A percentile compares a stretch with the other conserved stretches of the same genome.
phyloP scores from a whole-genome alignment of 129 eudicot genomes.

The Tagetes erecta region DNA sequence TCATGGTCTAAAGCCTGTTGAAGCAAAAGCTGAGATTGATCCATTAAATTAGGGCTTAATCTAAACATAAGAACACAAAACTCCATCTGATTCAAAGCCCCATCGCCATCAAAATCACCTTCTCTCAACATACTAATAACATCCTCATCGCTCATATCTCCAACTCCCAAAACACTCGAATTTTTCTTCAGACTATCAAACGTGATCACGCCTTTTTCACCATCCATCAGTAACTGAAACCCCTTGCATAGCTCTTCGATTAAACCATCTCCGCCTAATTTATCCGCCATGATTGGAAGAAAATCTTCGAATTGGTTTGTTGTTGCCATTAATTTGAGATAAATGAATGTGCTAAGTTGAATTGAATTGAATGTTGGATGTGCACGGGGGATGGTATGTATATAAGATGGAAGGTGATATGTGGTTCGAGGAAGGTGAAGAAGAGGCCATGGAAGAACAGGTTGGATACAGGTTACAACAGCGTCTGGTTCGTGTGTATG shows the following conservation, averaged over 20 bases:
- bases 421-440: not conserved
- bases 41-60: conserved; percentile 73
- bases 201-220: conserved; percentile 59
- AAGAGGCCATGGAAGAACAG: not conserved
- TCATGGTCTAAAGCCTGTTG: conserved; percentile 53
- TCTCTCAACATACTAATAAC: conserved; percentile 50
- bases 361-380: not conserved
- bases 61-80: conserved; percentile 79
- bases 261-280: not conserved
- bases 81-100: conserved; percentile 64
- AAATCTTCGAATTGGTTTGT: not conserved
- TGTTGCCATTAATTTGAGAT: not conserved
- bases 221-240: conserved; percentile 56
- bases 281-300: not conserved
- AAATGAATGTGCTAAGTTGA: not conserved
- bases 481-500: not conserved
- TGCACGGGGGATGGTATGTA: not conserved
- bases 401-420: not conserved
- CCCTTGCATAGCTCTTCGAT: conserved; percentile 43
- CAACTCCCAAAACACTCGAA: conserved; percentile 50
- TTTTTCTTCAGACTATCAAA: conserved; percentile 67
- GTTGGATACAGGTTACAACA: not conserved
- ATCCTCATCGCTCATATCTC: conserved; percentile 53
- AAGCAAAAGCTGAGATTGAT: conserved; percentile 50
- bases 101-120: conserved; percentile 72